phyloP scores from a whole-genome alignment of 768 basidiomycete species.

The Lentinula lateritia region DNA sequence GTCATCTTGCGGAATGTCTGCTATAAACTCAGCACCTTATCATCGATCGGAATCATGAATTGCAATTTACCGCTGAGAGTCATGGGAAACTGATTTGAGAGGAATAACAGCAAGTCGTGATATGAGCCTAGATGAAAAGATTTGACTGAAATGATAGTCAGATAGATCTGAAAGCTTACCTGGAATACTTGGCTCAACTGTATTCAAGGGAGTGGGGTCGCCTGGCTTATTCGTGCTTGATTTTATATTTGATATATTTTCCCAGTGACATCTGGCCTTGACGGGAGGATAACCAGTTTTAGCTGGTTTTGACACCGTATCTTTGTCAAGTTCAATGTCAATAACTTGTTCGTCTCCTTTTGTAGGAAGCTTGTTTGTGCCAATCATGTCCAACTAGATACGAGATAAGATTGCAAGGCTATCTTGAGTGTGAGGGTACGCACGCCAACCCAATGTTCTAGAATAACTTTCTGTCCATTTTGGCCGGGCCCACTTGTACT shows the following conservation, averaged over 20 bases:
- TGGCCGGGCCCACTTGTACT: slow-evolving; percentile 16
- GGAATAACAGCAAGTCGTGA: slow-evolving; percentile 22
- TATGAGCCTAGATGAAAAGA: slow-evolving; percentile 9
- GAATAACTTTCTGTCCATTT: slow-evolving; percentile 28
- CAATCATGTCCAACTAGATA: slow-evolving; percentile 31
- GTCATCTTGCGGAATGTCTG: background rate
- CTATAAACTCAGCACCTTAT: background rate
- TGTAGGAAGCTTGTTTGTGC: slow-evolving; percentile 17
- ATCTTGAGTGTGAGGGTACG: slow-evolving; percentile 7
- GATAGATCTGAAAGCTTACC: background rate
- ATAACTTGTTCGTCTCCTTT: slow-evolving; percentile 46
- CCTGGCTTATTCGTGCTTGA: background rate
- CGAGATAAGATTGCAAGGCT: background rate
- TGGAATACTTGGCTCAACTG: background rate
- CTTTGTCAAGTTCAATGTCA: slow-evolving; percentile 47
- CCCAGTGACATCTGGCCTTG: slow-evolving; percentile 34
- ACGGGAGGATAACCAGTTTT: slow-evolving; percentile 25
- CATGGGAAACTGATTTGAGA: slow-evolving; percentile 37
- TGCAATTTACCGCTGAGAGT: slow-evolving; percentile 29
- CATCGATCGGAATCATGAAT: background rate
- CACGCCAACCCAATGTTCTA: slow-evolving; percentile 57
- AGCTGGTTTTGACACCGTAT: slow-evolving; percentile 33
- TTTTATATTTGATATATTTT: slow-evolving; percentile 8
- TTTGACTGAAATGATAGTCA: background rate
- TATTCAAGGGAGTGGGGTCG: background rate